Base-by-base conservation (phyloP, 306 rosid species). In the Cicer pinnatifidum region DNA sequence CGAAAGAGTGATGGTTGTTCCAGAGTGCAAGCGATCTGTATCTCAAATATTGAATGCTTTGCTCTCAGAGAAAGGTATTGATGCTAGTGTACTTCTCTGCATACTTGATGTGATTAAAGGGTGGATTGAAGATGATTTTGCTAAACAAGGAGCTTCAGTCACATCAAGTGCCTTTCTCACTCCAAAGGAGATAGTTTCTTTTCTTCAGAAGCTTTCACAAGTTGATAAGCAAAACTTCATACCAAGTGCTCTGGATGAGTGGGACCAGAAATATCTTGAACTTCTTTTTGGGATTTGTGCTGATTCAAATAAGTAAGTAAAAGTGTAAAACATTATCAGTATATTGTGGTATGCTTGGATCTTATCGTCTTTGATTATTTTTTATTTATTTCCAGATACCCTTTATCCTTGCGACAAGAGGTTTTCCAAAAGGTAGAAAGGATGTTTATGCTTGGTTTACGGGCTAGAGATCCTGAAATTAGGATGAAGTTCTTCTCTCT, bases 81-180 rank as follows among this genome's bases (percentile, higher is more conserved):
- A 95, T 87, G 91, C 96, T 44, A 87, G 93, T 78, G 97, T 95
- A 72, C 90, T 95, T 70, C 90, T 95, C 69, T 91, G 96, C 96
- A 91, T 92, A 85, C 96, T 95, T 78, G 97, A 89, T 84, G 97
- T 95, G 80, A 84, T 91, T 80, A 91, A 90, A 84, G 97, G 97
- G 79, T 95, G 99, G 97, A 80, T 95, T 82, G 99, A 91, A 80
- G 96, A 91, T 67, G 97, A 95, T 80, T 80, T 80, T 60, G 77
- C 86, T 68, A 95, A 84, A 84, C 90, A 88, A 84, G 99, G 97
- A 82, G 38, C 87, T 37, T 83, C 97, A 67, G 86, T 78, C 67
- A 37, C 82, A 13, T 65, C 93, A 53, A 85, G 83, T 85, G 60
- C 97, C 76, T 89, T 89, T 81, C 92, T 95, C 78, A 76, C 83